These are phyloP conservation scores for Zizania latifolia DNA, from an alignment of 176 grass and related monocot genomes.

Conservation along the genomic window DNA sequence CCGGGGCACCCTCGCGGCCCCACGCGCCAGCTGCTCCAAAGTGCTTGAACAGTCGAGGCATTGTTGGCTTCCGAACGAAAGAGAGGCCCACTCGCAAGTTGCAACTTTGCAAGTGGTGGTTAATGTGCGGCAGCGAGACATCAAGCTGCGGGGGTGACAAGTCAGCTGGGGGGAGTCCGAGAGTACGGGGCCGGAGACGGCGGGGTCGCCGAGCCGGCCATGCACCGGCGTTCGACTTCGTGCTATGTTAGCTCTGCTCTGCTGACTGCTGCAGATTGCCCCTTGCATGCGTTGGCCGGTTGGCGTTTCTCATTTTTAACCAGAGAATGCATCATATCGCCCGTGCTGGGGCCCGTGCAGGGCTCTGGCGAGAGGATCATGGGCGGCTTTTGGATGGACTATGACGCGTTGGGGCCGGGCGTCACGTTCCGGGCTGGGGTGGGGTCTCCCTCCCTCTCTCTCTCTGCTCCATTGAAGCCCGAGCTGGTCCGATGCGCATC, in stretches of 20 bases:
- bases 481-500: not conserved
- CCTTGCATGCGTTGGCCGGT: too few relatives aligned
- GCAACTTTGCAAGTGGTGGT: too few relatives aligned
- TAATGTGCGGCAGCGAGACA: not conserved
- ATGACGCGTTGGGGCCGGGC: not conserved
- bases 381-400: not conserved
- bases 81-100: not conserved
- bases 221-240: too few relatives aligned
- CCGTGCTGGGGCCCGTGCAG: not conserved
- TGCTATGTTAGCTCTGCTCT: too few relatives aligned
- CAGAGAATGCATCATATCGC: not conserved
- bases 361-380: slow-evolving; percentile 2
- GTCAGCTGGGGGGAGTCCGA: too few relatives aligned
- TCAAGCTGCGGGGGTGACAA: not conserved
- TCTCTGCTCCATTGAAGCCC: not conserved
- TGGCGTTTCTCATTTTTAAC: not conserved
- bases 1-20: not conserved
- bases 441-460: too few relatives aligned
- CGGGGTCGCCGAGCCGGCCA: too few relatives aligned
- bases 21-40: not conserved
- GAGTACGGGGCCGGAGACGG: too few relatives aligned
- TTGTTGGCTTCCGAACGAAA: not conserved
- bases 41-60: not conserved
- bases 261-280: too few relatives aligned
- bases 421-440: not conserved